Evolutionary conservation across 177 flowering plant genomes (phyloP).

Genomic region (Telopea speciosissima): DNA sequence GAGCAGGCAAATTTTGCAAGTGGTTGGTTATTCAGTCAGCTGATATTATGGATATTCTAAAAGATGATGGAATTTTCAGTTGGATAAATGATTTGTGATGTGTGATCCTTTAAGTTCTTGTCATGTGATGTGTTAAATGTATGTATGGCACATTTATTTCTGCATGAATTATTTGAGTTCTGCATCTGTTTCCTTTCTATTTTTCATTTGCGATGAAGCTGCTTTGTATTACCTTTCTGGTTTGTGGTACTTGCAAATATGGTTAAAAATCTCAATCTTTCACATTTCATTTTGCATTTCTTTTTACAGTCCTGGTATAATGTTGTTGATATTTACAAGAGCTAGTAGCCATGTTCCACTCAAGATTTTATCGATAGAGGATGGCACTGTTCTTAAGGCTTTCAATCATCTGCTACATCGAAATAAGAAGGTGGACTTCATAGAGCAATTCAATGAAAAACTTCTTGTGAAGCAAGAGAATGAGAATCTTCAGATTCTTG

Average conservation of each 20-base stretch:
- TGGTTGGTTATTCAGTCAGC: too few species aligned
- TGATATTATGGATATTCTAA: too few species aligned
- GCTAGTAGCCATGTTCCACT: conserved; percentile 77
- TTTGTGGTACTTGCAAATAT: background rate
- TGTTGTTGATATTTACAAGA: conserved; percentile 81
- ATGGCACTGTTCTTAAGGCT: conserved; percentile 90
- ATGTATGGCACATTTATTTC: too few species aligned
- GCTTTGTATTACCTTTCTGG: background rate
- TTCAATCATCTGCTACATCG: conserved; percentile 93
- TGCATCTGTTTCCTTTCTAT: background rate
- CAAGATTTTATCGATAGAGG: conserved; percentile 93
- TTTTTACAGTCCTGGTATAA: conserved; percentile 85
- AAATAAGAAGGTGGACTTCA: conserved; percentile 96
- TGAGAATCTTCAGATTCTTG: conserved; percentile 96
- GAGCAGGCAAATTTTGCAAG: too few species aligned
- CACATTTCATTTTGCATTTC: conserved; percentile 3
- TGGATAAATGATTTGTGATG: too few species aligned
- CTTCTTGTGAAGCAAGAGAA: conserved; percentile 99
- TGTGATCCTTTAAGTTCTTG: too few species aligned
- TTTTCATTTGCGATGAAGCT: background rate
- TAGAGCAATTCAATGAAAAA: conserved; percentile 97
- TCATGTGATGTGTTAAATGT: too few species aligned
- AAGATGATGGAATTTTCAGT: too few species aligned
- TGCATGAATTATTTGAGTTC: background rate
- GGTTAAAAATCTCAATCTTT: background rate